Evolutionary conservation across 2,329 filamentous ascomycete genomes (phyloP).

Genomic region (Colletotrichum cereale): DNA sequence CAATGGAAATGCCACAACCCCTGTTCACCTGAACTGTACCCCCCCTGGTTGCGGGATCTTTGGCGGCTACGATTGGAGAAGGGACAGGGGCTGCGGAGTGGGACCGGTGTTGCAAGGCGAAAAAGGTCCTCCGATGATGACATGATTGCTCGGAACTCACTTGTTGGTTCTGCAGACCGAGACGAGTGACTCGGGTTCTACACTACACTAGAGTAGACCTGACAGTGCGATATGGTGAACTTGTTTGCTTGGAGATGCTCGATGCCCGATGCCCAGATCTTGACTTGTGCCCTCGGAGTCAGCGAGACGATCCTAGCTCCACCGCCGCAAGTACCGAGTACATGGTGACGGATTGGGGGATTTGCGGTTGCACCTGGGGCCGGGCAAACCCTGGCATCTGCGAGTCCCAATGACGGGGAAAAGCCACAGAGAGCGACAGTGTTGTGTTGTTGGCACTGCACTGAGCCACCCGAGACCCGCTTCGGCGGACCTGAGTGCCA

Average conservation of each 20-base stretch:
- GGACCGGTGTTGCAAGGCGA: not conserved
- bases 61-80: slow-evolving; percentile 52
- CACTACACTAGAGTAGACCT: too few species aligned
- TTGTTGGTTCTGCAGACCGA: slow-evolving; percentile 24
- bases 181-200: slow-evolving; percentile 19
- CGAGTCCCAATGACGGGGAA: slow-evolving; percentile 18
- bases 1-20: slow-evolving; percentile 52
- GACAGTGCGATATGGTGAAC: not conserved
- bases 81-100: slow-evolving; percentile 25
- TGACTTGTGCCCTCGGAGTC: slow-evolving; percentile 32
- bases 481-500: slow-evolving; percentile 32
- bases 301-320: slow-evolving; percentile 36
- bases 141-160: slow-evolving; percentile 9
- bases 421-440: slow-evolving; percentile 35
- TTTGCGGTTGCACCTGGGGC: not conserved
- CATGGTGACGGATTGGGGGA: not conserved
- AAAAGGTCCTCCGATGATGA: slow-evolving; percentile 3
- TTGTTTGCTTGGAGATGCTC: slow-evolving; percentile 2
- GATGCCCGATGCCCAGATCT: not conserved
- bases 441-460: slow-evolving; percentile 23
- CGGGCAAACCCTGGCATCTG: slow-evolving; percentile 33
- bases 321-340: slow-evolving; percentile 36
- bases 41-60: slow-evolving; percentile 46
- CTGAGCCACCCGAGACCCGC: slow-evolving; percentile 37
- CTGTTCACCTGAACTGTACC: slow-evolving; percentile 45